Evolutionary conservation across 441 rosid species (phyloP), one percentile per base, ranked within the genome.

Genomic region (Kokia cookei): DNA sequence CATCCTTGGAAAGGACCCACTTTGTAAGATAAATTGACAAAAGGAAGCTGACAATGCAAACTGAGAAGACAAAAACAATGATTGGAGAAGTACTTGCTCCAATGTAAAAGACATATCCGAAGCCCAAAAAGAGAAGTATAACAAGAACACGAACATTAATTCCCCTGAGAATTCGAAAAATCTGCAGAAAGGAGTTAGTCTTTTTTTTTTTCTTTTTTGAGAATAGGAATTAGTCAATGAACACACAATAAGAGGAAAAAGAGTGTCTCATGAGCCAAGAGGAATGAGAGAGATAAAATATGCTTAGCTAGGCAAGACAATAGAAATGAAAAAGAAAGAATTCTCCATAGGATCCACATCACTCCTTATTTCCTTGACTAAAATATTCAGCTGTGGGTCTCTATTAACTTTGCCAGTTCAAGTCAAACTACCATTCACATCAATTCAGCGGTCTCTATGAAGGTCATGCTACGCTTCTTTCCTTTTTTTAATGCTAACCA

Each of bases 1-100:
- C 99, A 78, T 96, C 99, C 90, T 93, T 96, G 12, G 98, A 82
- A 58, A 96, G 90, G 35, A 93, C 99, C 99, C 99, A 96, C 84
- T 91, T 93, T 66, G 97, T 77, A 69, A 96, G 96, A 90, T 91
- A 92, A 45, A 84, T 19, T 17, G 99, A 82, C 59, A 92, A 81
- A 68, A 93, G 81, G 88, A 96, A 93, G 85, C 97, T 88, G 84
- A 87, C 8, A 65, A 92, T 88, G 88, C 98, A 93, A 77, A 96
- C 78, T 19, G 92, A 72, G 84, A 93, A 88, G 86, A 96, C 98
- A 77, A 96, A 93, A 75, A 96, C 91, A 45, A 96, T 92, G 82
- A 96, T 86, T 0, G 94, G 96, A 80, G 99, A 96, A 80, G 99
- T 92, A 35, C 92, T 79, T 19, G 97, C 97, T 80, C 99, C 98